A percentile compares a stretch with the other conserved stretches of the same genome.
phyloP scores from a whole-genome alignment of 441 rosid species.

The Gossypium aridum region DNA sequence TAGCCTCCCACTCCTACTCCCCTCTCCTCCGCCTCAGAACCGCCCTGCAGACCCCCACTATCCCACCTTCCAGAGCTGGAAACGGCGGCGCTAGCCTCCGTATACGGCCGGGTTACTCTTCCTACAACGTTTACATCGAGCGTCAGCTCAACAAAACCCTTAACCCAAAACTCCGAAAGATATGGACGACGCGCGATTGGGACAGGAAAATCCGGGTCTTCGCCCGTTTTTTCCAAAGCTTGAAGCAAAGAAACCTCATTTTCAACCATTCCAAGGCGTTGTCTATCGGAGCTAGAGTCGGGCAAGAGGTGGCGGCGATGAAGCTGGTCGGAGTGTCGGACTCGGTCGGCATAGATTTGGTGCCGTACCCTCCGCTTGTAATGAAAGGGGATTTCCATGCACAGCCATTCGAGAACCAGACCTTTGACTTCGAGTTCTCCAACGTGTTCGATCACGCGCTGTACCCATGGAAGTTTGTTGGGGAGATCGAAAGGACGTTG shows the following conservation, averaged over 20 bases:
- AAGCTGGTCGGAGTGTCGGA: conserved; percentile 50
- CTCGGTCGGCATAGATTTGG: conserved; percentile 79
- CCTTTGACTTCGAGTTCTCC: conserved; percentile 82
- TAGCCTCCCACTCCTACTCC: conserved; percentile 12
- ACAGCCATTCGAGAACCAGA: conserved; percentile 64
- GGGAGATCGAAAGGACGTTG: conserved; percentile 83
- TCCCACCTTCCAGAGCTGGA: neutral
- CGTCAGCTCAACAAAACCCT: conserved; percentile 90
- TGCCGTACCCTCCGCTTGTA: conserved; percentile 73
- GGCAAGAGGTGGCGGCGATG: conserved; percentile 85
- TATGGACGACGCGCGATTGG: conserved; percentile 89
- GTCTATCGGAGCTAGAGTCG: conserved; percentile 77
- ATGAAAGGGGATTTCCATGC: conserved; percentile 70
- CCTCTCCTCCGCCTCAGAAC: conserved; percentile 21
- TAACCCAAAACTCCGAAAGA: conserved; percentile 65
- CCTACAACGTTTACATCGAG: conserved; percentile 79
- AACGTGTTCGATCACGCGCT: conserved; percentile 94
- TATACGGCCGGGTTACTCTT: conserved; percentile 68
- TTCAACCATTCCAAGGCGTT: conserved; percentile 49
- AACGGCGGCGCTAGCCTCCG: conserved; percentile 22
- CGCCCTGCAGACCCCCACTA: neutral
- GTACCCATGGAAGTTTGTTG: conserved; percentile 63
- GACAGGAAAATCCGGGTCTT: conserved; percentile 71
- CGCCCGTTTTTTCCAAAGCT: conserved; percentile 40
- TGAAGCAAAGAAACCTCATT: conserved; percentile 37